Base-by-base conservation (phyloP, 108 stramenopile genomes). In the Nitzschia sp. region DNA sequence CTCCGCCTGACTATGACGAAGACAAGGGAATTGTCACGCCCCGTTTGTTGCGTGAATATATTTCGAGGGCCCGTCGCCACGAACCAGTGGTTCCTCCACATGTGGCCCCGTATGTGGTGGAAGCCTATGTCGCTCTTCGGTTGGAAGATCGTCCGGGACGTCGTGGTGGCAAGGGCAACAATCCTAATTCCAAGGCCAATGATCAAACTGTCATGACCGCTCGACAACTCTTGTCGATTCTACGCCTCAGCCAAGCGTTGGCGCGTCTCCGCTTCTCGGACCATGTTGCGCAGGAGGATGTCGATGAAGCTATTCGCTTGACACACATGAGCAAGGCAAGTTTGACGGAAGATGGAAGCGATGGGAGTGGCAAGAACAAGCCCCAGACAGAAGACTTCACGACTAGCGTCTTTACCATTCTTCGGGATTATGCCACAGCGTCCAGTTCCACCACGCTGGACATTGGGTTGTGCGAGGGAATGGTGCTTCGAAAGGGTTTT, bases 181-280 rank as follows among this genome's bases (percentile, higher is more conserved):
- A 30, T 11, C 30, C 4, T 26, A 26, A 46, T 18, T 26, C 25
- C n/a, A 83, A 85, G 56, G 78, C 78, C 62, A 85, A 86, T 23
- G 94, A 92, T 70, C 97, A 98, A 71, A 95, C 96, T 8, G 87
- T 86, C 61, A 97, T 98, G 95, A 99, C 99, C 19, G 95, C 99
- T 5, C 84, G 99, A 38, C 97, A 98, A 84, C 86, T 99, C 25
- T 80, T 99, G 3, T 97, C 96, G 28, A 98, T 98, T 69, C 82
- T 99, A 26, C 96, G 99, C 53, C 76, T 98, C 71, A 80, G 95
- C 46, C 96, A 97, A 76, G 97, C 97, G 0, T 81, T 98, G 33
- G 97, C 97, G 3, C 91, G 99, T 21, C 88, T 99, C 36, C 91
- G 97, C 9, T 98, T 98, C 70, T 85, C 86, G 25, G 92, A 94